Conservation (phyloP, 441 rosid species). For the Arabidopsis hybrid region DNA sequence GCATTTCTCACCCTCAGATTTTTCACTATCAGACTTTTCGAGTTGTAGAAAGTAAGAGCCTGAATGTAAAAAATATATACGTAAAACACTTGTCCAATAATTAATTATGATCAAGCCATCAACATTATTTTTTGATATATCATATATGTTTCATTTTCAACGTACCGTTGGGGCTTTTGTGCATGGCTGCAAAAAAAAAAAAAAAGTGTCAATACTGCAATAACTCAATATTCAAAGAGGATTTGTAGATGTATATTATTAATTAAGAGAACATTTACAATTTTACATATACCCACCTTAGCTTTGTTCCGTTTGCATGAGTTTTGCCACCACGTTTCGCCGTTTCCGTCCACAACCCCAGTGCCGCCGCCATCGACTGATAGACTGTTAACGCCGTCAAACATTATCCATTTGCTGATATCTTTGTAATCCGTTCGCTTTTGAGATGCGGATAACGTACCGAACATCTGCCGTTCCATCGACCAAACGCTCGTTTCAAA, state of each 20-base stretch:
- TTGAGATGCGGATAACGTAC: slow-evolving; percentile 71
- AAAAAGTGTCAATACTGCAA: neutral
- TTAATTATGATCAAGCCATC: neutral
- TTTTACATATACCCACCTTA: slow-evolving; percentile 43
- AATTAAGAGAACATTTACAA: too few species aligned
- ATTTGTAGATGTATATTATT: neutral
- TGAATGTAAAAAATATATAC: slow-evolving; percentile 31
- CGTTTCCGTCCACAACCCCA: slow-evolving; percentile 74
- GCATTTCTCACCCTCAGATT: slow-evolving; percentile 67
- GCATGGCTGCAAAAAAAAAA: slow-evolving; percentile 70
- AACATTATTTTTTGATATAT: neutral
- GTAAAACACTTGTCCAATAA: neutral
- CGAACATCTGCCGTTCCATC: slow-evolving; percentile 55
- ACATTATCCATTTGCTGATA: slow-evolving; percentile 55
- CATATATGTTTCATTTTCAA: neutral
- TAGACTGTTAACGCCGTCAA: slow-evolving; percentile 55
- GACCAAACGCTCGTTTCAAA: neutral
- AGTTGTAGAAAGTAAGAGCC: slow-evolving; percentile 69
- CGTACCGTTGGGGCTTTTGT: slow-evolving; percentile 82
- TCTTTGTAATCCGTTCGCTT: slow-evolving; percentile 63
- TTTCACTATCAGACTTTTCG: slow-evolving; percentile 55
- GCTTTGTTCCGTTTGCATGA: slow-evolving; percentile 77
- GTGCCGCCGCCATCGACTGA: slow-evolving; percentile 68
- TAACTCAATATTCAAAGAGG: neutral
- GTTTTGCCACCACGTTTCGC: slow-evolving; percentile 88